Evolutionary conservation across 768 basidiomycete species (phyloP).

Genomic region (Boletus huronensis): DNA sequence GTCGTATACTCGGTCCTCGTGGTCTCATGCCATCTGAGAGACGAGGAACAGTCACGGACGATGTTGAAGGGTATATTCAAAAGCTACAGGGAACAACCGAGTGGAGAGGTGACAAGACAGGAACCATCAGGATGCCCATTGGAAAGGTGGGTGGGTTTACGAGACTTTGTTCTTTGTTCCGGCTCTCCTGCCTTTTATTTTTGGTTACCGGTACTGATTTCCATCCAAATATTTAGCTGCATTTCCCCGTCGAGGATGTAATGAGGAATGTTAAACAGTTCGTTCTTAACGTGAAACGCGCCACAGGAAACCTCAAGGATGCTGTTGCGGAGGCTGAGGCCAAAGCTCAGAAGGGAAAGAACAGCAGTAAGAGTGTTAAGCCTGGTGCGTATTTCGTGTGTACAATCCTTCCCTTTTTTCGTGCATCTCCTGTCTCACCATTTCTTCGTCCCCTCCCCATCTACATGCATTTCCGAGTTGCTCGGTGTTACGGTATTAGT

Average conservation of each 20-base stretch:
- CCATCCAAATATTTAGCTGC: conserved; percentile 45
- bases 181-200: not conserved
- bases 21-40: conserved; percentile 95
- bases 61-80: conserved; percentile 77
- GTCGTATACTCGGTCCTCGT: conserved; percentile 77
- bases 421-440: not conserved
- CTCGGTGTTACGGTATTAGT: not conserved
- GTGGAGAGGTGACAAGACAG: conserved; percentile 89
- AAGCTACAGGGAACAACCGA: conserved; percentile 79
- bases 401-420: not conserved
- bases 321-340: conserved; percentile 34
- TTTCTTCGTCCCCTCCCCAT: not conserved
- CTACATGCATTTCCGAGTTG: not conserved
- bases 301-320: conserved; percentile 66
- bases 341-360: conserved; percentile 39
- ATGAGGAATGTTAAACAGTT: conserved; percentile 78
- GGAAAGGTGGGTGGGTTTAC: conserved; percentile 56
- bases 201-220: not conserved
- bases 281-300: conserved; percentile 67
- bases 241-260: conserved; percentile 73
- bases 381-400: conserved; percentile 35
- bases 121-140: conserved; percentile 80
- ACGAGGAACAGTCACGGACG: conserved; percentile 91
- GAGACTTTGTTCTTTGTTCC: not conserved
- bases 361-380: conserved; percentile 39